Base-by-base conservation (phyloP, 2,329 filamentous ascomycete genomes). In the Fusarium tanahbumbuense region DNA sequence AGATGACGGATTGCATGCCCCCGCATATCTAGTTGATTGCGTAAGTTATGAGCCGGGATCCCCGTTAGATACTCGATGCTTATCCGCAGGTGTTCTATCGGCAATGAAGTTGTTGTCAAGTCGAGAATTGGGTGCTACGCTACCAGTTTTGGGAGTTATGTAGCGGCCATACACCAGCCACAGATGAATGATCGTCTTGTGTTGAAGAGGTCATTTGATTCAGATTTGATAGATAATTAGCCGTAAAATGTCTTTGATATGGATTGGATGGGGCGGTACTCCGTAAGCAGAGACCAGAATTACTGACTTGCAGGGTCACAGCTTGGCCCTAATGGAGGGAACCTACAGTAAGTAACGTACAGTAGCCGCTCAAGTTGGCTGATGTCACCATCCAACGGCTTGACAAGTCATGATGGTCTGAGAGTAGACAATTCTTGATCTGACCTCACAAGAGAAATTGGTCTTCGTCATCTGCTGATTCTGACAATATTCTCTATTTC, bases 361-460 rank as follows among this genome's bases (percentile, higher is more conserved):
- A 64, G 18, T 44, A 59, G 63, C 55, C 54, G 63, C 63, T 54
- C 67, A 37, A n/a, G 34, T 37, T 37, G 47, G 54, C 54, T 70
- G 67, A 70, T 70, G 67, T 70, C 67, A 70, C 67, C 63, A 70
- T 54, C 41, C 46, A 62, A 61, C 41, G 57, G 52, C 25, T 48
- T 64, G 58, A 68, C 61, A 70, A 70, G 56, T 45, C 50, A 61
- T 48, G 60, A 60, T 70, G 40, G 46, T 23, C 50, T 16, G 41
- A 34, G 23, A 48, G 40, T 47, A 37, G 46, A 20, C 25, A 52
- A 60, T 60, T 62, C 58, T 64, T 68, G 67, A 68, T 71, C 67
- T 71, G 67, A 71, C 59, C 41, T 47, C 50, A 45, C 47, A 60
- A 23, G 23, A 48, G n/a, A 32, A 27, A 27, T 32, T 44, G 37